Conservation (phyloP, 208 protist species). For the Strigomonas galati region DNA sequence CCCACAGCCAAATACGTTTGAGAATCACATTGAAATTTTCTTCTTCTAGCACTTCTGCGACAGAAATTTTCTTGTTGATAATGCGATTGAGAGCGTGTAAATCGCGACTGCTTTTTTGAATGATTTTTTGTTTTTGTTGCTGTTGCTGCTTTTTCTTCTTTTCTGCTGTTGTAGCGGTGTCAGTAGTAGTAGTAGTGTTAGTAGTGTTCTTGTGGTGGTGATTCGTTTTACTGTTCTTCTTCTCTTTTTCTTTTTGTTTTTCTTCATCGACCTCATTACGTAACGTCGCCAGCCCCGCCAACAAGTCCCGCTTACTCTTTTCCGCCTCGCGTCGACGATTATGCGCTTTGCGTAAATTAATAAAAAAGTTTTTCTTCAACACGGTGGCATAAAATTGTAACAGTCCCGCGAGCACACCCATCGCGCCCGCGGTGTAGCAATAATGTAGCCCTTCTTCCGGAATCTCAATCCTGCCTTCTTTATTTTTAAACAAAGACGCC, state of each 20-base stretch:
- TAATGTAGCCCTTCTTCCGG: constrained; percentile 30
- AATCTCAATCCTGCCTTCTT: constrained; percentile 16
- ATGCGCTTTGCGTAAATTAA: constrained; percentile 17
- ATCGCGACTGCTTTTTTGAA: background rate
- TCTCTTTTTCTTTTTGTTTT: background rate
- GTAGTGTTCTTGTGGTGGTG: too few species aligned
- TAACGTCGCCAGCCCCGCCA: constrained; percentile 5
- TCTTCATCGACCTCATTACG: constrained; percentile 10
- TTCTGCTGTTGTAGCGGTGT: too few species aligned
- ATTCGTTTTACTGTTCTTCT: too few species aligned
- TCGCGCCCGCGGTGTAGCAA: constrained; percentile 48
- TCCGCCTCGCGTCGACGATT: constrained; percentile 19
- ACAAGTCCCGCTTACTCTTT: constrained; percentile 24
- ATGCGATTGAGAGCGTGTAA: background rate
- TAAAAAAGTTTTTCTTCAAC: constrained; percentile 27
- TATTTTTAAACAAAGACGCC: too few species aligned
- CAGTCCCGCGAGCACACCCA: constrained; percentile 56
- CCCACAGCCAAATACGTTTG: constrained; percentile 49
- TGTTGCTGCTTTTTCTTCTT: background rate
- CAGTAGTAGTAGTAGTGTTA: too few species aligned
- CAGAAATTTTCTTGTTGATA: background rate
- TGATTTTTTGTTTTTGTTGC: background rate
- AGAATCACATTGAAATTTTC: constrained; percentile 44
- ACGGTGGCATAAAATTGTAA: constrained; percentile 40
- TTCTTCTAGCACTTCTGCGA: background rate